Evolutionary conservation across 768 basidiomycete species (phyloP).

Genomic region (Xerocomellus dryophilus): DNA sequence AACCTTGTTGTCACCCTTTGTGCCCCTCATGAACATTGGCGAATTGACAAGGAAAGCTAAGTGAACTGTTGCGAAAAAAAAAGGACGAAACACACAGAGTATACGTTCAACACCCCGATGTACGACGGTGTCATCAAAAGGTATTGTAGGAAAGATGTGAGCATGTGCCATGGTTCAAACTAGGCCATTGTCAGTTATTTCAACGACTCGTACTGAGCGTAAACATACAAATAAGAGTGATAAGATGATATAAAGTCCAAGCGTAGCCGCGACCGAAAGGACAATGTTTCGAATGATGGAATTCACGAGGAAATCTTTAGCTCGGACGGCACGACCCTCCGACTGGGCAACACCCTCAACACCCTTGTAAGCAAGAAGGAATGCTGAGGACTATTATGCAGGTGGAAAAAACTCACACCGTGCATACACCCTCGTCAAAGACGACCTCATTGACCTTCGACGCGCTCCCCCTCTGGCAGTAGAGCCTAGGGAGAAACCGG

Average conservation of each 20-base stretch:
- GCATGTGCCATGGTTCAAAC: constrained; percentile 98
- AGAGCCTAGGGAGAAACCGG: too few relatives aligned
- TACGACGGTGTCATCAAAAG: constrained; percentile 90
- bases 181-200: constrained; percentile 30
- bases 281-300: constrained; percentile 86
- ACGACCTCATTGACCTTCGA: too few relatives aligned
- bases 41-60: constrained; percentile 44
- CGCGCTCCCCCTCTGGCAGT: too few relatives aligned
- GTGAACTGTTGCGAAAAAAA: background rate
- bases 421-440: too few relatives aligned
- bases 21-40: constrained; percentile 95
- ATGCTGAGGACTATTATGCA: constrained; percentile 56
- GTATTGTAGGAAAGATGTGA: constrained; percentile 92
- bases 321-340: constrained; percentile 44
- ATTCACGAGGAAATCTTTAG: constrained; percentile 69
- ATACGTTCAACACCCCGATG: constrained; percentile 90
- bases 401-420: too few relatives aligned
- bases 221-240: constrained; percentile 79
- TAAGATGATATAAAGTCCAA: constrained; percentile 83
- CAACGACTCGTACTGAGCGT: background rate
- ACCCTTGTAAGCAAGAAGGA: constrained; percentile 82
- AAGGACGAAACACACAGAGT: constrained; percentile 45
- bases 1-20: constrained; percentile 89
- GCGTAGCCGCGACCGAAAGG: constrained; percentile 79
- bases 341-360: constrained; percentile 55